Percentiles rank a stretch among this genome's conserved stretches.
These are phyloP conservation scores for Oryza meridionalis DNA, from an alignment of 176 grass and related monocot genomes.

Conservation along the genomic window DNA sequence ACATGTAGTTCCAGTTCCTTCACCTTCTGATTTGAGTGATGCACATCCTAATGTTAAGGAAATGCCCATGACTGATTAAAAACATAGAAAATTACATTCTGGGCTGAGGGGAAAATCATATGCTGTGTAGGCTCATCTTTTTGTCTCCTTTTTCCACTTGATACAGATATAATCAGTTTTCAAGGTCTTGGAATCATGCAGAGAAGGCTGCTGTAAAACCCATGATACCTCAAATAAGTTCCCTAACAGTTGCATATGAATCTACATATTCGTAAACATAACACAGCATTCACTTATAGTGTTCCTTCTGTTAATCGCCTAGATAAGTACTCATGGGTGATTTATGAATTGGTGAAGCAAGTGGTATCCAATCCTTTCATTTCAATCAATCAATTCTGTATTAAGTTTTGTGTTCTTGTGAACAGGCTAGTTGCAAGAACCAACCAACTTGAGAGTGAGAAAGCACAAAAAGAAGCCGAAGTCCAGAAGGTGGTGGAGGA, in stretches of 20 bases:
- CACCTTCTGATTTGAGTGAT: neutral
- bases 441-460: conserved; percentile 75
- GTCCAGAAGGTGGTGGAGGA: conserved; percentile 86
- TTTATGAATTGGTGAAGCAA: conserved; percentile 30
- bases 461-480: conserved; percentile 85
- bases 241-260: conserved; percentile 4
- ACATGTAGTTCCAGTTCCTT: neutral
- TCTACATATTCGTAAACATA: neutral
- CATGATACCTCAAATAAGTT: neutral
- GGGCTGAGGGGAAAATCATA: neutral
- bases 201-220: conserved; percentile 8
- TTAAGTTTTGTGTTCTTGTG: conserved; percentile 12
- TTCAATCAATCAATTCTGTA: neutral
- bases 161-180: conserved; percentile 5
- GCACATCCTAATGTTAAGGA: too few species aligned
- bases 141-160: conserved; percentile 7
- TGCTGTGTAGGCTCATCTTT: neutral
- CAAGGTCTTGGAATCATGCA: conserved; percentile 21
- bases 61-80: too few species aligned
- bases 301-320: neutral
- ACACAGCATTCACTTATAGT: neutral
- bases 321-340: neutral
- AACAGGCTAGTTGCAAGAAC: conserved; percentile 76
- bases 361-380: neutral
- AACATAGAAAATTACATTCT: too few species aligned